Base-by-base conservation (phyloP, 768 basidiomycete species). In the Mycena pura region DNA sequence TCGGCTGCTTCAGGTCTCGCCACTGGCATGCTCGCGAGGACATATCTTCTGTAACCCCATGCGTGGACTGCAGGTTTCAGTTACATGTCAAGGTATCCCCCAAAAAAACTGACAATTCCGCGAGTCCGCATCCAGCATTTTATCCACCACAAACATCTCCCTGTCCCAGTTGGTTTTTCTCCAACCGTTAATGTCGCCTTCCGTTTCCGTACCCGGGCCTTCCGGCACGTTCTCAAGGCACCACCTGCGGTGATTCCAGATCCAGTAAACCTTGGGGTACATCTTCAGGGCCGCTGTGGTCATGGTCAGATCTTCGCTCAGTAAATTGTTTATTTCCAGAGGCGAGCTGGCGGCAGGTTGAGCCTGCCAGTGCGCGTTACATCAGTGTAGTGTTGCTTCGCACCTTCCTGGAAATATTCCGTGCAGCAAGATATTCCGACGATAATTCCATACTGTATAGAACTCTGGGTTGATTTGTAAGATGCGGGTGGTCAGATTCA, bases 171-270 rank as follows among this genome's bases (percentile, higher is more conserved):
- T 88, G 15, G 80, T 77, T 65, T 84, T 86, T 68, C 84, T 87
- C 96, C 95, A 98, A n/a, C 80, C 83, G 47, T 82, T 66, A 10
- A 74, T 69, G 52, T 85, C 80, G 2, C 72, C 74, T n/a, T 80
- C 78, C 0, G 73, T 75, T 46, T 78, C 76, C 2, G 72, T 68
- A 27, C 77, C 79, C 0, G 93, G 93, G 1, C 88, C 91, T 51
- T 83, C 79, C 0, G 96, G 96, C 11, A 96, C 84, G 53, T 90
- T 86, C 72, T 91, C 90, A 2, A 99, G 84, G 70, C 96, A 96
- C 97, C 97, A 99, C 68, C 89, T 81, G 36, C 97, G 87, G 69
- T 99, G 95, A 71, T 95, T 98, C 97, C 97, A 99, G 67, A 99
- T 95, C 90, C 93, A 95, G 73, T 99, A 99, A 19, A 97, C 89